Base-by-base conservation (phyloP, 108 stramenopile genomes). In the Schizochytrium sp. region DNA sequence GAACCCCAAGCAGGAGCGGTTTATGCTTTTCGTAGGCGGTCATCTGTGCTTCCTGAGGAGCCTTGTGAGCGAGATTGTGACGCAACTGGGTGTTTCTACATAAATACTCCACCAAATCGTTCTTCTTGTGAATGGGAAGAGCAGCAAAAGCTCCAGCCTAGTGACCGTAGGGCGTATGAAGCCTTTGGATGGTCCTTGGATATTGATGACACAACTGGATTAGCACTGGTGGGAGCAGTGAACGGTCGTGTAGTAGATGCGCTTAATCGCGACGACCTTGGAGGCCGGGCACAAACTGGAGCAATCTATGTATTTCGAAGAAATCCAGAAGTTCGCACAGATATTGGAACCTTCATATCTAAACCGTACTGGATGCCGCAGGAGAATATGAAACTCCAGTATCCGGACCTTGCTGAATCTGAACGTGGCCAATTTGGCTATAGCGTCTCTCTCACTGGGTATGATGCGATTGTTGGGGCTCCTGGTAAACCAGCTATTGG, bases 1-100 rank as follows among this genome's bases (percentile, higher is more conserved):
- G 90, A 91, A 47, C 94, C 92, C 41, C 93, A 83, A 28, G 89
- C 94, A 28, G 96, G 96, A 15, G 94, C 94, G n/a, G 96, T 94
- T 3, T 96, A 95, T 88, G 83, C 94, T 38, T 96, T 93, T 72
- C 69, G 83, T 3, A 89, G 94, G 44, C 91, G 91, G 58, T 15
- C 57, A 7, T 28, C n/a, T 46, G 64, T 3, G 38, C 4, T 4
- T 2, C 42, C 45, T 5, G 87, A 90, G 15, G 88, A 57, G 49
- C 73, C 49, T 57, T 83, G 50, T 57, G 57, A 28, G 38, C 15
- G 3, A 10, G 47, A 49, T 2, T 83, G 76, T 42, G 53, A 83
- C 3, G 76, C n/a, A n/a, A 5, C 8, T 8, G 76, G 76, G n/a
- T 83, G 76, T 53, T 83, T 83, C 47, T 83, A 46, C 19, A 40